A percentile compares a stretch with the other conserved stretches of the same genome.
These are phyloP conservation scores for Blastocystis sp. DNA, from an alignment of 352 stramenopile genomes.

Conservation along the genomic window DNA sequence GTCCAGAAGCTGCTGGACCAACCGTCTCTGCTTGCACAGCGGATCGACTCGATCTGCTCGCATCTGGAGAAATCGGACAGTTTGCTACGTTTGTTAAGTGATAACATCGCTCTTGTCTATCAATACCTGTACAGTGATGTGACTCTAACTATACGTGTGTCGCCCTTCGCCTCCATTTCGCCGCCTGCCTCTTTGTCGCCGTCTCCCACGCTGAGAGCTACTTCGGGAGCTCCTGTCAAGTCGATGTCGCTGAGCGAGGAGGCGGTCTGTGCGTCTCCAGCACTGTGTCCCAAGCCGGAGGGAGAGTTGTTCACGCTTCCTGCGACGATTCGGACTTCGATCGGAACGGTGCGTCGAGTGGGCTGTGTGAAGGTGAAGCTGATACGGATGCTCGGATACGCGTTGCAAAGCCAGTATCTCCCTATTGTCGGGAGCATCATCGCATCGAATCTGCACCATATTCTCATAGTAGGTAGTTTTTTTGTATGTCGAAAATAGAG, in stretches of 20 bases:
- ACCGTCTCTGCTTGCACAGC: not conserved
- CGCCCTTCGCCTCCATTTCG: not conserved
- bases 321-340: not conserved
- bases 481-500: not conserved
- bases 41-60: not conserved
- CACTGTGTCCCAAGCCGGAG: not conserved
- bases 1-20: not conserved
- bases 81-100: not conserved
- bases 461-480: not conserved
- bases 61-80: not conserved
- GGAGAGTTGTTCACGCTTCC: not conserved
- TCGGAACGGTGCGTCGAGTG: not conserved
- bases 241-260: not conserved
- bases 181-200: not conserved
- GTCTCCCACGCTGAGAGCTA: not conserved
- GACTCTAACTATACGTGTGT: not conserved
- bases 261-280: too few relatives aligned
- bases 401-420: not conserved
- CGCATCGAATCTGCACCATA: not conserved
- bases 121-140: not conserved
- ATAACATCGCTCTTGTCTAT: not conserved
- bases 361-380: constrained; percentile 10
- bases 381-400: not conserved
- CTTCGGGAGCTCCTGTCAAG: not conserved
- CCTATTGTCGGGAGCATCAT: not conserved